Evolutionary conservation across 1,284 basidiomycete genomes (phyloP), one percentile per base, ranked within the genome.

Genomic region (Cutaneotrichosporon sp.): DNA sequence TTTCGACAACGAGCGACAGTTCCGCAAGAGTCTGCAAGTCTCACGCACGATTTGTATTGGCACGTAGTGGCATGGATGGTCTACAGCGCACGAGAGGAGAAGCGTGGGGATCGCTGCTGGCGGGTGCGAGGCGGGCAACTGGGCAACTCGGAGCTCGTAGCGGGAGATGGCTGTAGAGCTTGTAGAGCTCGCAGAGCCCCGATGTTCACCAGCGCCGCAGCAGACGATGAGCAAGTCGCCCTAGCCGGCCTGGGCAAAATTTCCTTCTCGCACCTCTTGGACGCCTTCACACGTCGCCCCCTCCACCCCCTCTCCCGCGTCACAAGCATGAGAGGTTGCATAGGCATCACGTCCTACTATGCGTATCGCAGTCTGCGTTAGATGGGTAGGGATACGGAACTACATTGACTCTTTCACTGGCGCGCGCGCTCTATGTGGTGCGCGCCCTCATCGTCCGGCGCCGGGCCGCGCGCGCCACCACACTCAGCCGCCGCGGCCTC

Each of bases 281-380:
- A 18, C 24, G 36, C 25, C 54, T 56, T 31, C n/a, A 7, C 22
- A 16, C 18, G 8, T 27, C n/a, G 13, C 46, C 9, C 34, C 18
- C 27, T 6, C 16, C 24, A 36, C 42, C 31, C 50, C 22, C 3
- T n/a, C 16, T 22, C 34, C 42, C n/a, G 25, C 51, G 7, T 20
- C 38, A n/a, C 34, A 45, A 38, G 25, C 14, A 58, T 63, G 64
- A 63, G 64, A 57, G 55, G 64, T 63, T 66, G 64, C 64, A 66
- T 66, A 45, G 45, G 31, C 29, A 54, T 27, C 49, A 43, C 6
- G 52, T 34, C 14, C 18, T 24, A 31, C 27, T n/a, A 27, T 50
- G 49, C 49, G 13, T 18, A 29, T 29, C 22, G 11, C 46, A 13
- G 25, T 24, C 46, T 43, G 27, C 31, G n/a, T 20, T 24, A 43